Evolutionary conservation across 805 yeast species (phyloP).

Genomic region (Monosporozyma siamensis): DNA sequence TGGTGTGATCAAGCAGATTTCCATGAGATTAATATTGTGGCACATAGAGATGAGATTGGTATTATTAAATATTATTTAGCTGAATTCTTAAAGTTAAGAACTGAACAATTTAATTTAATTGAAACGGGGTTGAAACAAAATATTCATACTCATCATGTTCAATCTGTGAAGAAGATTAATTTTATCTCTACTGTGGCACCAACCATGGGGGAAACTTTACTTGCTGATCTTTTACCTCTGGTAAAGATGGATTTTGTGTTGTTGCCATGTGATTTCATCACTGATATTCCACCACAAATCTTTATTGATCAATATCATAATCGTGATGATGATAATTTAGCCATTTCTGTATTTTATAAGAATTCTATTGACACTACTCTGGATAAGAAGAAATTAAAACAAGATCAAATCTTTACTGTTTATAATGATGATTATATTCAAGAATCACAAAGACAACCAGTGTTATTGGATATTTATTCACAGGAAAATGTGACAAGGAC

Average conservation of each 20-base stretch:
- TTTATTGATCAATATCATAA: constrained; percentile 76
- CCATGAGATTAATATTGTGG: constrained; percentile 55
- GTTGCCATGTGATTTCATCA: constrained; percentile 88
- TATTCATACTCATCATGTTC: constrained; percentile 23
- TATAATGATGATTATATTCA: constrained; percentile 46
- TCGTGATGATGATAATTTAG: constrained; percentile 56
- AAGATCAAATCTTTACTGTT: constrained; percentile 46
- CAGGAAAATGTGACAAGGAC: constrained; percentile 59
- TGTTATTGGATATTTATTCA: constrained; percentile 62
- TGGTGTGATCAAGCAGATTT: constrained; percentile 91
- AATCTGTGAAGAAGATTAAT: constrained; percentile 32
- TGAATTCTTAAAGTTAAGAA: constrained; percentile 36
- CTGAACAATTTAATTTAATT: constrained; percentile 23
- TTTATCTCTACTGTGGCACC: constrained; percentile 38
- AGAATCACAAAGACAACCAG: constrained; percentile 29
- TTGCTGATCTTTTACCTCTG: constrained; percentile 36
- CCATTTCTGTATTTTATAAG: constrained; percentile 66
- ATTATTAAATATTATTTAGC: constrained; percentile 43
- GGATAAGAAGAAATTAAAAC: constrained; percentile 46
- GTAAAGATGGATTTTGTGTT: constrained; percentile 54
- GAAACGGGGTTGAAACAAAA: constrained; percentile 16
- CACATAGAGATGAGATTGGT: constrained; percentile 39
- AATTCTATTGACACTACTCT: constrained; percentile 71
- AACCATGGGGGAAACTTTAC: constrained; percentile 55
- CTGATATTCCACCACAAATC: constrained; percentile 85